Evolutionary conservation across 2,329 filamentous ascomycete species (phyloP).

Genomic region (Ophiostoma sp.): DNA sequence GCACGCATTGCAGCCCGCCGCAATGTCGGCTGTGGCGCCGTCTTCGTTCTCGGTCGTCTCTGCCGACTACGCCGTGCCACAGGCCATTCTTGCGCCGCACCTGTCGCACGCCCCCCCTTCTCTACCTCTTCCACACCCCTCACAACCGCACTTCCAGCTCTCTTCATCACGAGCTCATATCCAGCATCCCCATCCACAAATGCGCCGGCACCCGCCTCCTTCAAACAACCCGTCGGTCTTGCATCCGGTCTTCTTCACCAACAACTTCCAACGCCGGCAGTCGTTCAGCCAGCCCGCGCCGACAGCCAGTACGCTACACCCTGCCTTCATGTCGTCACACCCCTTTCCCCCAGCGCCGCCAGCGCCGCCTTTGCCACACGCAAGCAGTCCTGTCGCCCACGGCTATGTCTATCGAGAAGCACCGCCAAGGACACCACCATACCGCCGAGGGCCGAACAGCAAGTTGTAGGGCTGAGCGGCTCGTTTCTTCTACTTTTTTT

Average conservation of each 20-base stretch:
- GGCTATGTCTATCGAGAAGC: constrained; percentile 55
- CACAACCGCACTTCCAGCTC: background rate
- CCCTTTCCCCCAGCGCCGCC: constrained; percentile 15
- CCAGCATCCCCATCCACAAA: background rate
- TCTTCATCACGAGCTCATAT: background rate
- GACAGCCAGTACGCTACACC: constrained; percentile 27
- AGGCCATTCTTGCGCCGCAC: constrained; percentile 15
- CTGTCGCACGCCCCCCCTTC: background rate
- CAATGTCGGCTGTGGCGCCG: background rate
- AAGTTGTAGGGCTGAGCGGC: constrained; percentile 12
- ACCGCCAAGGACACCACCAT: background rate
- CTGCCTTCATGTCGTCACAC: constrained; percentile 17
- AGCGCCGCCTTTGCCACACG: constrained; percentile 29
- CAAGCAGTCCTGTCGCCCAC: constrained; percentile 46
- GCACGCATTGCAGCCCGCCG: background rate
- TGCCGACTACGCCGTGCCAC: constrained; percentile 18
- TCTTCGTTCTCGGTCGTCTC: constrained; percentile 10
- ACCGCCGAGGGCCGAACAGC: background rate
- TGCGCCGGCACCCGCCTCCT: background rate
- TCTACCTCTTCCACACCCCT: background rate
- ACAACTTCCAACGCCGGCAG: constrained; percentile 47
- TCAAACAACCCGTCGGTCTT: constrained; percentile 52
- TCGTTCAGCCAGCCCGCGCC: constrained; percentile 30
- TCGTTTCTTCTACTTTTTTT: background rate
- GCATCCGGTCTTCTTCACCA: constrained; percentile 74